phyloP scores from a whole-genome alignment of 768 basidiomycete genomes.

The Serendipita indica region DNA sequence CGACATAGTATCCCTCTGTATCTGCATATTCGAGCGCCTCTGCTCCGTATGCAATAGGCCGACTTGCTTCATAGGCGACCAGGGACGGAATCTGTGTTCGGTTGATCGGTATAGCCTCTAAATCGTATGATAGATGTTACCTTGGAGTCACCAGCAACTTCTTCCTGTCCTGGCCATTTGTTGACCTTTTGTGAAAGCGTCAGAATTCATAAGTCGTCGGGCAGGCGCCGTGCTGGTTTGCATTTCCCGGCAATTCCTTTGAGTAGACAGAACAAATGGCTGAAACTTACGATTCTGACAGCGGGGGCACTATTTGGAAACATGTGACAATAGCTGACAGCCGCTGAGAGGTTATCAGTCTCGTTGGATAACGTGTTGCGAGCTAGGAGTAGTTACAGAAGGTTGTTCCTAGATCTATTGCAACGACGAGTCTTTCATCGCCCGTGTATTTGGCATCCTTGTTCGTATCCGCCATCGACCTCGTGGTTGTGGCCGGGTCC shows the following conservation, averaged over 20 bases:
- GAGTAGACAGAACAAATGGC: background rate
- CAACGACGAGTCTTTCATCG: background rate
- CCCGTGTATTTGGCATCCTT: conserved; percentile 7
- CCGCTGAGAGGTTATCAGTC: background rate
- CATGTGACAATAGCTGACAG: background rate
- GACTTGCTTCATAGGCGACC: conserved; percentile 1
- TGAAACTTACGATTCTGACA: background rate
- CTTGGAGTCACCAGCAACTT: conserved; percentile 7
- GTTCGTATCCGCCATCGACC: background rate
- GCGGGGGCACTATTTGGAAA: background rate
- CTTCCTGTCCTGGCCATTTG: conserved; percentile 8
- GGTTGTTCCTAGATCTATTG: conserved; percentile 8
- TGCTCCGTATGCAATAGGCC: conserved; percentile 8
- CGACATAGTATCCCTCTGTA: conserved; percentile 1
- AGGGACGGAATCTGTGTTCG: conserved; percentile 5
- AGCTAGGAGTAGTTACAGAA: background rate
- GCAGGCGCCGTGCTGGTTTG: no score
- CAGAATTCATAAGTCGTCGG: no score
- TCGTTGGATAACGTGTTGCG: background rate
- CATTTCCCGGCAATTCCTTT: no score
- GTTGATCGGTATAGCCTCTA: background rate
- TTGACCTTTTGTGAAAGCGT: background rate
- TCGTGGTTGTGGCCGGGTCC: background rate
- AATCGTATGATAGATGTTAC: background rate
- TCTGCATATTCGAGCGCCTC: conserved; percentile 7